Evolutionary conservation across 1,284 basidiomycete species (phyloP), one percentile per base, ranked within the genome.

Genomic region (Ceratobasidium sp.): DNA sequence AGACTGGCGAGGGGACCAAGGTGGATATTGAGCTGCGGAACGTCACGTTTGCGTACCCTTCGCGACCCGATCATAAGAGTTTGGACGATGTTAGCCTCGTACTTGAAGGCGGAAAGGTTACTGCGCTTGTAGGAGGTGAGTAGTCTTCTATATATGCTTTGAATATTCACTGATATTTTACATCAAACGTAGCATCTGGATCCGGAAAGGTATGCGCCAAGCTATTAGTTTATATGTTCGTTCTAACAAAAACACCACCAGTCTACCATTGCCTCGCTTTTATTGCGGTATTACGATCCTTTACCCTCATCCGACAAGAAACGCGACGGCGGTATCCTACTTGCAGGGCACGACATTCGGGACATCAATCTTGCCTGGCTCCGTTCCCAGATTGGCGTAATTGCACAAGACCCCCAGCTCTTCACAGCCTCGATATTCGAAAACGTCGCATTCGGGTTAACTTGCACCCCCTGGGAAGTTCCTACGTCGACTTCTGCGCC

Each of bases 21-120:
- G 78, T 79, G 11, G 78, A 78, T 11, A 83, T 86, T 73, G 79
- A 82, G 54, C 81, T 85, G 47, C 79, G 82, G 22, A 77, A 82
- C 72, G 82, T 86, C 33, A 81, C 82, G 22, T 85, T 85, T 75
- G 79, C 80, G 53, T 85, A 85, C 76, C 84, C 84, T 0, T 83
- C 83, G 15, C 79, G 84, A 31, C 83, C 84, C 0, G 78, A 79
- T 27, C 75, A 79, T 67, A 80, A 81, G 41, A 80, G 82, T 11
- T 79, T 85, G 24, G 79, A 83, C 67, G 79, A 81, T 44, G 81
- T 85, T 1, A 80, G 79, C 27, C 71, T 85, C 44, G 75, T 76
- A 24, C 82, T 85, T 47, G 79, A 78, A 29, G 69, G 79, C 0
- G 81, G 81, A 0, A 83, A 84, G 75, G 79, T 83, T 41, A 81